Evolutionary conservation across 108 stramenopile species (phyloP).

Genomic region (Cyclotella choctawhatcheeana): DNA sequence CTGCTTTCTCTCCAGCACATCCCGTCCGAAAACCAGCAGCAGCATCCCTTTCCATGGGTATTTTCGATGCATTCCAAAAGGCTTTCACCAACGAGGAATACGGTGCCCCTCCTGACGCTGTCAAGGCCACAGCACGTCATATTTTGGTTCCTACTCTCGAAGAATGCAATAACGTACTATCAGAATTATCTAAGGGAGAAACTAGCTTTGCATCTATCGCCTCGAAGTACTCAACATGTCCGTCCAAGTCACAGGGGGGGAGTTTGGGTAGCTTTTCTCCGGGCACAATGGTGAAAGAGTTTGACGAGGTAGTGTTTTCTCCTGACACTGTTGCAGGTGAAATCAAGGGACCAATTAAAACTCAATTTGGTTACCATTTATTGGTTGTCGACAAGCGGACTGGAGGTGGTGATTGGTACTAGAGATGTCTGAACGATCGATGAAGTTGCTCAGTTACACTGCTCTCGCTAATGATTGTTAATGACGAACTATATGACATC

Average conservation of each 20-base stretch:
- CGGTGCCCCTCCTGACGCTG: slow-evolving; percentile 70
- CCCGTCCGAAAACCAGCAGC: background rate
- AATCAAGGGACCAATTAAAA: slow-evolving; percentile 65
- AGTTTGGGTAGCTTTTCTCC: slow-evolving; percentile 74
- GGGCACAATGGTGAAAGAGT: slow-evolving; percentile 85
- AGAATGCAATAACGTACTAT: slow-evolving; percentile 59
- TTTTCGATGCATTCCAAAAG: slow-evolving; percentile 61
- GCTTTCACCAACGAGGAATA: slow-evolving; percentile 71
- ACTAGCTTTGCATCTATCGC: slow-evolving; percentile 59
- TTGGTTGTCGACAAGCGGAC: slow-evolving; percentile 82
- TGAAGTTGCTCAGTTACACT: too few relatives aligned
- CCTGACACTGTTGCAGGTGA: slow-evolving; percentile 60
- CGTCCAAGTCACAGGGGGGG: slow-evolving; percentile 66
- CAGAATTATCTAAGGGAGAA: slow-evolving; percentile 53
- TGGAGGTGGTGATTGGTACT: slow-evolving; percentile 53
- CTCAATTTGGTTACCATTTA: slow-evolving; percentile 80
- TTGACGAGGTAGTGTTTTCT: slow-evolving; percentile 78
- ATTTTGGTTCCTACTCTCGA: slow-evolving; percentile 68
- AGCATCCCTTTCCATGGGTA: slow-evolving; percentile 52
- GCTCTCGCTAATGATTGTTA: too few relatives aligned
- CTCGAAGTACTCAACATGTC: slow-evolving; percentile 69
- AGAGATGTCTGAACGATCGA: too few relatives aligned
- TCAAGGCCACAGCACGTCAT: slow-evolving; percentile 83
- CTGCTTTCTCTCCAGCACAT: slow-evolving; percentile 25
- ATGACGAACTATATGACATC: too few relatives aligned